Evolutionary conservation across 2,329 filamentous ascomycete species (phyloP).

Genomic region (Talaromyces sp.): DNA sequence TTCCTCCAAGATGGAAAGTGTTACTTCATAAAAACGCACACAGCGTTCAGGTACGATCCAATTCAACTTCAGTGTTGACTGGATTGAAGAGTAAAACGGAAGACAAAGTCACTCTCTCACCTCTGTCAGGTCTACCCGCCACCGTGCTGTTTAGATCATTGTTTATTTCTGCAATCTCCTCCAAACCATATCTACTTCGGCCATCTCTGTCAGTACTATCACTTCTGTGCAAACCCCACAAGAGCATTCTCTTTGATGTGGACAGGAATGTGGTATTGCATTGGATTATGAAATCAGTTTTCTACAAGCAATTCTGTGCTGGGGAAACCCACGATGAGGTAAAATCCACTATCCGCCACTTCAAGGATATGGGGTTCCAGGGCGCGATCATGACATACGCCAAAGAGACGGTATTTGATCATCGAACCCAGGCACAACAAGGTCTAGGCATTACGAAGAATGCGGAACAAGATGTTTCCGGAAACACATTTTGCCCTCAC

Average conservation of each 20-base stretch:
- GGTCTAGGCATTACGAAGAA: conserved; percentile 1
- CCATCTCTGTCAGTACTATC: background rate
- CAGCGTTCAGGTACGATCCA: background rate
- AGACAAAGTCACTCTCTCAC: background rate
- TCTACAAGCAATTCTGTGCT: conserved; percentile 88
- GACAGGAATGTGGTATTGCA: conserved; percentile 45
- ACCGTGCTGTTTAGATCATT: background rate
- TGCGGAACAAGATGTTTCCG: background rate
- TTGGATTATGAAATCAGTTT: conserved; percentile 38
- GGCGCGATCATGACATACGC: conserved; percentile 84
- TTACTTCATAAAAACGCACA: background rate
- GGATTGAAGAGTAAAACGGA: background rate
- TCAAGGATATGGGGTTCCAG: conserved; percentile 71
- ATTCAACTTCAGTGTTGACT: background rate
- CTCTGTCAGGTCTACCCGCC: background rate
- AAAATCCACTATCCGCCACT: conserved; percentile 53
- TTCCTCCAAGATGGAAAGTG: background rate
- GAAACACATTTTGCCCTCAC: background rate
- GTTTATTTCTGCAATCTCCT: background rate
- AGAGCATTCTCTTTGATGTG: conserved; percentile 25
- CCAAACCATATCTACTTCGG: background rate
- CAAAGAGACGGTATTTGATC: conserved; percentile 65
- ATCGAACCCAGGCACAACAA: conserved; percentile 19
- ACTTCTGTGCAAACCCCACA: background rate
- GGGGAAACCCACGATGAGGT: conserved; percentile 70